phyloP scores from a whole-genome alignment of 345 rosid species.

The Moricandia moricandioides region DNA sequence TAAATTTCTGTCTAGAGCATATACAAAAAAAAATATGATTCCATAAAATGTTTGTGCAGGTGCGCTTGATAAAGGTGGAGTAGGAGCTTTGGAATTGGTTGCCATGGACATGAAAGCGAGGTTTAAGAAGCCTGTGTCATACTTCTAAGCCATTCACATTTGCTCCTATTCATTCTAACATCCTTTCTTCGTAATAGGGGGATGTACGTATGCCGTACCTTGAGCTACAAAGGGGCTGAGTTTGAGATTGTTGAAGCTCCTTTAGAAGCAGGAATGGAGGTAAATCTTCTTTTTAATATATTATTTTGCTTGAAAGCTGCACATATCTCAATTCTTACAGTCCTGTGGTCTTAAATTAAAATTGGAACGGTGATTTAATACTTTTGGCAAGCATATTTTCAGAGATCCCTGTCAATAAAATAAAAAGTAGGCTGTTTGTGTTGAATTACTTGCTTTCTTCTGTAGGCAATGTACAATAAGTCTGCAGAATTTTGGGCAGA shows the following conservation, averaged over 20 bases:
- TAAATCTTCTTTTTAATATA: conserved; percentile 31
- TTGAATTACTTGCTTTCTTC: conserved; percentile 20
- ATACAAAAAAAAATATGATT: conserved; percentile 6
- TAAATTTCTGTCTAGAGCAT: conserved; percentile 4
- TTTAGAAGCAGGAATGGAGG: conserved; percentile 90
- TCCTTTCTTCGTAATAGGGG: conserved; percentile 59
- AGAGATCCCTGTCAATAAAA: conserved; percentile 9
- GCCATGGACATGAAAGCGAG: conserved; percentile 99
- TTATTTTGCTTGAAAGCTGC: neutral
- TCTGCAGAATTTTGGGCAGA: conserved; percentile 99
- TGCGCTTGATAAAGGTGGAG: conserved; percentile 97
- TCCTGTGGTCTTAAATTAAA: neutral
- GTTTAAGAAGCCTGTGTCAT: conserved; percentile 41
- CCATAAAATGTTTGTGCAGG: conserved; percentile 44
- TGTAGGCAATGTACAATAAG: conserved; percentile 83
- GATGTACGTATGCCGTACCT: conserved; percentile 97
- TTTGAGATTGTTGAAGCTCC: conserved; percentile 94
- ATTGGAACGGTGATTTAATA: conserved; percentile 9
- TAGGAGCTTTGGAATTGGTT: conserved; percentile 96
- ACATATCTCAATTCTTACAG: neutral
- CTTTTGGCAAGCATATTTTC: conserved; percentile 4
- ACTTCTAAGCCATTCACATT: conserved; percentile 1
- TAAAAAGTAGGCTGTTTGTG: conserved; percentile 3
- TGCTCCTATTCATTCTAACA: conserved; percentile 20
- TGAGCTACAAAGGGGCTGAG: conserved; percentile 93